These are phyloP conservation scores for Lanmaoa rubissima DNA, from an alignment of 768 basidiomycete genomes.

Conservation along the genomic window DNA sequence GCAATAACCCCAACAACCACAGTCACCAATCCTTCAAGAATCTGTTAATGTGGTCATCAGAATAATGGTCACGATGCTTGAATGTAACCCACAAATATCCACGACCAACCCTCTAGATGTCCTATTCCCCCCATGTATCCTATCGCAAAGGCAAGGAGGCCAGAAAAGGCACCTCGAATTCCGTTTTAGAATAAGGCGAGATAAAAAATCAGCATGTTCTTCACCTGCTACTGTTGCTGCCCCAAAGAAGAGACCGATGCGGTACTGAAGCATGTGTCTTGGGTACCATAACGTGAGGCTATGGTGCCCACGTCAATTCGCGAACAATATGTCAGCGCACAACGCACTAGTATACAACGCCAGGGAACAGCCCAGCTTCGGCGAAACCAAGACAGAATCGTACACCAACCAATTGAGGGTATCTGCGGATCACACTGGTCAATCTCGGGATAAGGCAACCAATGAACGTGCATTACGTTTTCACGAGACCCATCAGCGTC, in stretches of 20 bases:
- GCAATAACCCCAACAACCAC: slow-evolving; percentile 54
- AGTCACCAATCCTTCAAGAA: slow-evolving; percentile 50
- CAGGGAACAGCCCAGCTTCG: slow-evolving; percentile 72
- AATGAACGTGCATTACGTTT: slow-evolving; percentile 40
- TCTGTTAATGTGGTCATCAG: background rate
- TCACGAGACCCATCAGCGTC: slow-evolving; percentile 66
- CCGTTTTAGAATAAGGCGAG: background rate
- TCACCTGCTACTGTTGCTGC: slow-evolving; percentile 59
- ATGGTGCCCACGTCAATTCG: background rate
- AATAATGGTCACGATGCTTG: background rate
- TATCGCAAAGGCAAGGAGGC: slow-evolving; percentile 55
- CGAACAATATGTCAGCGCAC: background rate
- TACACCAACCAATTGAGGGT: slow-evolving; percentile 57
- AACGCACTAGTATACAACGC: slow-evolving; percentile 68
- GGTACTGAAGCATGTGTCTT: slow-evolving; percentile 55
- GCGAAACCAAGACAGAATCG: slow-evolving; percentile 61
- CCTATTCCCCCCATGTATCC: slow-evolving; percentile 48
- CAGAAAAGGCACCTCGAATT: slow-evolving; percentile 51
- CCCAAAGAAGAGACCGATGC: slow-evolving; percentile 63
- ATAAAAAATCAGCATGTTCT: background rate
- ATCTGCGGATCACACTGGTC: slow-evolving; percentile 37
- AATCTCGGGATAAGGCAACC: background rate
- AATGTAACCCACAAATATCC: slow-evolving; percentile 55
- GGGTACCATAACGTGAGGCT: slow-evolving; percentile 72
- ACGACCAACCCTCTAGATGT: slow-evolving; percentile 57